These are phyloP conservation scores for Leccinum disarticulatum DNA, from an alignment of 768 basidiomycete species.

Conservation along the genomic window DNA sequence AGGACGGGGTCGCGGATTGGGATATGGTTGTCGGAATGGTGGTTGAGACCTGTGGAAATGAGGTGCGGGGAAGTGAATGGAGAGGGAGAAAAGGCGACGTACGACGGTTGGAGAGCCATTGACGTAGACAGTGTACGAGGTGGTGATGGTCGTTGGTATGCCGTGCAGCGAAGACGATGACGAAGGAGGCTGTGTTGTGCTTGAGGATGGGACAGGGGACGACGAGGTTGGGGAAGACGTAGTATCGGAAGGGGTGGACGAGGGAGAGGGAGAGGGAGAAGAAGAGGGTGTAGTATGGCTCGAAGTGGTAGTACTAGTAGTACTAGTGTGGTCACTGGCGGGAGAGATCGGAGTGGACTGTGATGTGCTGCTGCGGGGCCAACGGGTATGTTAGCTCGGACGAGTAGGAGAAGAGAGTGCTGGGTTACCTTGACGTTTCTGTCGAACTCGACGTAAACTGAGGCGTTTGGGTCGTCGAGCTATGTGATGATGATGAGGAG, in stretches of 20 bases:
- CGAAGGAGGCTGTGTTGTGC: not conserved
- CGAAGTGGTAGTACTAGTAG: not conserved
- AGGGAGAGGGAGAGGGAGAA: not conserved
- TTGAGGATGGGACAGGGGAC: not conserved
- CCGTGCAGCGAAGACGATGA: slow-evolving; percentile 4
- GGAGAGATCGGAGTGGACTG: slow-evolving; percentile 4
- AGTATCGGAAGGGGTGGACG: not conserved
- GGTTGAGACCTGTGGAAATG: slow-evolving; percentile 13
- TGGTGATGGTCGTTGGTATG: slow-evolving; percentile 19
- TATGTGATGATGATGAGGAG: not conserved
- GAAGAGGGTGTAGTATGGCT: not conserved
- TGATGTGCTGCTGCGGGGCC: slow-evolving; percentile 1
- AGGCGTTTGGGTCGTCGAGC: not conserved
- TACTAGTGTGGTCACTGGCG: not conserved
- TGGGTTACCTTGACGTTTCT: slow-evolving; percentile 14
- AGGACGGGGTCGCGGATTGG: not conserved
- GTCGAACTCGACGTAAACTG: not conserved
- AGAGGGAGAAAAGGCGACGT: slow-evolving; percentile 1
- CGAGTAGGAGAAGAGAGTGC: not conserved
- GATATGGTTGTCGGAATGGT: slow-evolving; percentile 23
- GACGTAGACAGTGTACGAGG: slow-evolving; percentile 19
- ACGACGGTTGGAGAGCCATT: slow-evolving; percentile 18
- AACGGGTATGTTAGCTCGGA: not conserved
- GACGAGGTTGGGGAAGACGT: not conserved
- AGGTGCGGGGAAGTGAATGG: not conserved